phyloP scores from a whole-genome alignment of 1,284 basidiomycete genomes.

The Ceratobasidium papillatum region DNA sequence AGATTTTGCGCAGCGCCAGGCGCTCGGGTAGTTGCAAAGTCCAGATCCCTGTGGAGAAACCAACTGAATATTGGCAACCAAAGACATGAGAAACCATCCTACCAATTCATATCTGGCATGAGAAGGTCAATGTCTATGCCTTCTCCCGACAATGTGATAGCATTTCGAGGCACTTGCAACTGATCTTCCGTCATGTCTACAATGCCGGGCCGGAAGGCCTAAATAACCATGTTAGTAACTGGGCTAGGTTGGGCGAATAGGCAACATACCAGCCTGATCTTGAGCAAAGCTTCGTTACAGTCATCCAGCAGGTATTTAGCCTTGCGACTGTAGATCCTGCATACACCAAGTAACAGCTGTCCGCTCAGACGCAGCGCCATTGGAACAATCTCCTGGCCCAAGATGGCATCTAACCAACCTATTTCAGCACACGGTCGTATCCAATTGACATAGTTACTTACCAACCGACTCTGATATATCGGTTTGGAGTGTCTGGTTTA shows the following conservation, averaged over 20 bases:
- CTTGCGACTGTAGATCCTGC: conserved; percentile 96
- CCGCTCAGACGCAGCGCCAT: conserved; percentile 96
- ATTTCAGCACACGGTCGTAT: background rate
- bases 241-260: conserved; percentile 26
- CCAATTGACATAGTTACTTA: conserved; percentile 54
- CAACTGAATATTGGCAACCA: background rate
- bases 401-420: conserved; percentile 75
- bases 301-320: conserved; percentile 98
- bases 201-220: conserved; percentile 92
- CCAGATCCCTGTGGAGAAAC: conserved; percentile 66
- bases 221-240: conserved; percentile 24
- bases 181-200: conserved; percentile 97
- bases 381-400: conserved; percentile 81
- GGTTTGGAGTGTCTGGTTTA: conserved; percentile 76
- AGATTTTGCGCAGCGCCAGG: conserved; percentile 77
- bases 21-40: conserved; percentile 61
- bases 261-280: conserved; percentile 86
- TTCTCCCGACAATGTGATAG: conserved; percentile 82
- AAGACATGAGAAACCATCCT: conserved; percentile 44
- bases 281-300: conserved; percentile 94
- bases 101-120: conserved; percentile 86
- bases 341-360: conserved; percentile 94
- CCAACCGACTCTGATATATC: conserved; percentile 94
- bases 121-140: conserved; percentile 79
- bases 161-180: conserved; percentile 83